Percentiles rank a stretch among this genome's conserved stretches.
These are phyloP conservation scores for Senecio squalidus DNA, from an alignment of 140 eudicot genomes.

Conservation along the genomic window DNA sequence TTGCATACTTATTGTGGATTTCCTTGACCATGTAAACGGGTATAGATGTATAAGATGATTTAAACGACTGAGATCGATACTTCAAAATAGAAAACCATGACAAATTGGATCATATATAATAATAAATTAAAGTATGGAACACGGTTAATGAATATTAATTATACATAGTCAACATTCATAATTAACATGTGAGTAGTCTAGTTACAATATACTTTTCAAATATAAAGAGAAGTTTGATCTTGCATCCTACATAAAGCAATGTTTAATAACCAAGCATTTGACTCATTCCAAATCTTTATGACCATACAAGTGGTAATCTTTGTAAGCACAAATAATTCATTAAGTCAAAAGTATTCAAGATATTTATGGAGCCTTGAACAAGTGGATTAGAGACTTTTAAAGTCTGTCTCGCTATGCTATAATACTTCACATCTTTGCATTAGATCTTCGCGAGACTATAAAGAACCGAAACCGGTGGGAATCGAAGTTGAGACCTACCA, in stretches of 20 bases:
- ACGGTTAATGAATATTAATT: background rate
- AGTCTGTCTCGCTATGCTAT: background rate
- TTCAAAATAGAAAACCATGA: background rate
- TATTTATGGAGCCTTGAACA: background rate
- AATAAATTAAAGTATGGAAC: too few relatives aligned
- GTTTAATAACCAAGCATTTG: slow-evolving; percentile 7
- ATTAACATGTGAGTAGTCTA: slow-evolving; percentile 1
- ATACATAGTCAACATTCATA: background rate
- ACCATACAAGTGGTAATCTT: background rate
- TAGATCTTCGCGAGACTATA: too few relatives aligned
- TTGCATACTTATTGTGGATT: too few relatives aligned
- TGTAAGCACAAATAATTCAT: slow-evolving; percentile 1
- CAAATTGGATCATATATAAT: too few relatives aligned
- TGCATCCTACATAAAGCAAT: slow-evolving; percentile 15
- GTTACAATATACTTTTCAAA: background rate
- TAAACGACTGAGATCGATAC: background rate
- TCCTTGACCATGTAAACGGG: too few relatives aligned
- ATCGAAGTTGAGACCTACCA: too few relatives aligned
- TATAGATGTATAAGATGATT: too few relatives aligned
- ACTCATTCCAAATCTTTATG: slow-evolving; percentile 15
- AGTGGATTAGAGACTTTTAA: background rate
- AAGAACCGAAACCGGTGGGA: too few relatives aligned
- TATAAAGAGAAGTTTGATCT: background rate
- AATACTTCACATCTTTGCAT: background rate
- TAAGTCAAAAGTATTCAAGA: slow-evolving; percentile 2